Evolutionary conservation across 805 yeast genomes (phyloP), one percentile per base, ranked within the genome.

Genomic region (Wickerhamiella cacticola): DNA sequence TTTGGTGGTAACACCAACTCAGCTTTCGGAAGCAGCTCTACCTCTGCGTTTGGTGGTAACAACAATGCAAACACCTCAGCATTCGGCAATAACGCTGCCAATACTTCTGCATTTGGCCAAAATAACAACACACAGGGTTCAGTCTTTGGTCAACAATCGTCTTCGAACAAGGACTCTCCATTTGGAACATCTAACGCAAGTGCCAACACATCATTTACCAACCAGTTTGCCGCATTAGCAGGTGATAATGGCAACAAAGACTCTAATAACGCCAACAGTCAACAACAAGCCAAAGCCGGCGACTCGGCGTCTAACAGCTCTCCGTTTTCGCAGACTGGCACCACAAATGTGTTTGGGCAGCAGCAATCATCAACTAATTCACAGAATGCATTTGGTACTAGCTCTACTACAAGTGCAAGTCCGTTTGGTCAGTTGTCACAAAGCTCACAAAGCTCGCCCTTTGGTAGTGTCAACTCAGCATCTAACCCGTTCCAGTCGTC

Each of bases 21-120:
- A n/a, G 41, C 26, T 7, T 38, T 38, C 24, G 41, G 41, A 3
- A 40, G 31, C 22, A 39, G 10, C 21, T 25, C 4, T 12, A 25
- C 44, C n/a, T 24, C 33, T 24, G 44, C 44, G 13, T 40, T 40
- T 28, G 44, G n/a, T n/a, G n/a, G 44, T 9, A 40, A 24, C 15
- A 40, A 8, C 21, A 24, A 24, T 8, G 34, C 33, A n/a, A 40
- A 40, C 23, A 26, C 29, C 15, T 24, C 33, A 6, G 44, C 44
- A 24, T 40, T 40, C 16, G 44, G 44, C 34, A 23, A 40, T n/a
- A 23, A 5, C 22, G 26, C n/a, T 12, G 10, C 24, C 15, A 38
- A 24, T 29, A 13, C 28, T 9, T n/a, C 36, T 15, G 24, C 25
- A 36, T 36, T 36, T 36, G 41, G 41, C 16, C 41, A 36, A 36